A percentile compares a stretch with the other conserved stretches of the same genome.
Evolutionary conservation across 441 rosid genomes (phyloP).

Genomic region (Flueggea neowawraea): DNA sequence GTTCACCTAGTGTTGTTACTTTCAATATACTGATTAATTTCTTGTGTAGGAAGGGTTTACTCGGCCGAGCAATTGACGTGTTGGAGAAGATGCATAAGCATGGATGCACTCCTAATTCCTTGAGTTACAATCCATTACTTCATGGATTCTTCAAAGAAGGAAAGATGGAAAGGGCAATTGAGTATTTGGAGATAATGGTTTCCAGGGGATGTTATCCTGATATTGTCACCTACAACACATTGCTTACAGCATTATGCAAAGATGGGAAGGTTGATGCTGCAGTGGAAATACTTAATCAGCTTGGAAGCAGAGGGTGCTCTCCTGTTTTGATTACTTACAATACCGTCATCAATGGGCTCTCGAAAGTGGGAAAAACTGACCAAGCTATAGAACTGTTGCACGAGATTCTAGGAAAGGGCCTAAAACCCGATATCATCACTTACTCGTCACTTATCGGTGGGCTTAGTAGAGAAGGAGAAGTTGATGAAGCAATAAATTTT

Average conservation of each 20-base stretch:
- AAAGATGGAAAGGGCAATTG: conserved; percentile 80
- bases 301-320: conserved; percentile 66
- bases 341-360: conserved; percentile 79
- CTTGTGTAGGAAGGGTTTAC: conserved; percentile 74
- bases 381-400: conserved; percentile 60
- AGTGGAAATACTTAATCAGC: conserved; percentile 77
- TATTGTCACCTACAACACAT: conserved; percentile 86
- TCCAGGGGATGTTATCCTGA: conserved; percentile 90
- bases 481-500: conserved; percentile 69
- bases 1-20: conserved; percentile 79
- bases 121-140: conserved; percentile 78
- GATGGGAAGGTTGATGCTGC: conserved; percentile 88
- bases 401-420: conserved; percentile 73
- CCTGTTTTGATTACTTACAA: conserved; percentile 80
- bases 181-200: conserved; percentile 81
- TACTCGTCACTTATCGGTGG: conserved; percentile 80
- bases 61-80: conserved; percentile 74
- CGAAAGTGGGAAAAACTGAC: conserved; percentile 77
- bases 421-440: conserved; percentile 81
- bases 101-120: conserved; percentile 79
- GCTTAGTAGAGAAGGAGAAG: conserved; percentile 77
- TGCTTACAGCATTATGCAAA: conserved; percentile 84
- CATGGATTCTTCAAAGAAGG: conserved; percentile 90
- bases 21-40: conserved; percentile 84
- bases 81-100: conserved; percentile 81